phyloP scores from a whole-genome alignment of 2,329 filamentous ascomycete genomes.

The Pestalotiopsis fici region DNA sequence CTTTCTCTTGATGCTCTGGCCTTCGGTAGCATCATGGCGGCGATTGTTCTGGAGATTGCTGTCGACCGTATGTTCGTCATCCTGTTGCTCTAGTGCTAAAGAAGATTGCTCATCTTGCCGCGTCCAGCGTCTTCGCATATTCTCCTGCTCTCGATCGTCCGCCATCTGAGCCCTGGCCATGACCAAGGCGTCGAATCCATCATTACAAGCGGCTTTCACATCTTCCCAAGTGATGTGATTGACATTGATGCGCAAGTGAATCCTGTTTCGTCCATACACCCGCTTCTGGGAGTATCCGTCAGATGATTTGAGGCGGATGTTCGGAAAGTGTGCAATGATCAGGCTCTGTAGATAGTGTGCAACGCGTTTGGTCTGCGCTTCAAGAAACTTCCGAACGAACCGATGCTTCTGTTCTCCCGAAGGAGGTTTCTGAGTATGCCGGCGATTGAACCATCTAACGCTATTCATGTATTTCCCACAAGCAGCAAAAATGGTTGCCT shows the following conservation, averaged over 20 bases:
- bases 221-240: neutral
- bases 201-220: neutral
- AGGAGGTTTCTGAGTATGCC: neutral
- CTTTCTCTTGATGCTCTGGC: neutral
- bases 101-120: neutral
- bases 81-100: no score
- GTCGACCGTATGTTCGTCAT: no score
- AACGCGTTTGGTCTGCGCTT: neutral
- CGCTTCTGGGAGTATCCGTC: no score
- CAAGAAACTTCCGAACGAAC: neutral
- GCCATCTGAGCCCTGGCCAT: neutral
- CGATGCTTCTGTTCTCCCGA: neutral
- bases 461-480: neutral
- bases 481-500: neutral
- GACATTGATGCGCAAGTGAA: neutral
- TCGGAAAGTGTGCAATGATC: neutral
- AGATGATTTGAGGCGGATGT: no score
- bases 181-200: neutral
- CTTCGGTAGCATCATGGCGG: neutral
- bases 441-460: neutral
- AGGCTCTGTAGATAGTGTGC: neutral
- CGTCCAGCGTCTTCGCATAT: neutral
- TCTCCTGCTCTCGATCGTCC: neutral
- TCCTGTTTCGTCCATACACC: neutral
- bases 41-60: neutral